Evolutionary conservation across 176 grass and related monocot species (phyloP), one percentile per base, ranked within the genome.

Genomic region (Triticum turgidum): DNA sequence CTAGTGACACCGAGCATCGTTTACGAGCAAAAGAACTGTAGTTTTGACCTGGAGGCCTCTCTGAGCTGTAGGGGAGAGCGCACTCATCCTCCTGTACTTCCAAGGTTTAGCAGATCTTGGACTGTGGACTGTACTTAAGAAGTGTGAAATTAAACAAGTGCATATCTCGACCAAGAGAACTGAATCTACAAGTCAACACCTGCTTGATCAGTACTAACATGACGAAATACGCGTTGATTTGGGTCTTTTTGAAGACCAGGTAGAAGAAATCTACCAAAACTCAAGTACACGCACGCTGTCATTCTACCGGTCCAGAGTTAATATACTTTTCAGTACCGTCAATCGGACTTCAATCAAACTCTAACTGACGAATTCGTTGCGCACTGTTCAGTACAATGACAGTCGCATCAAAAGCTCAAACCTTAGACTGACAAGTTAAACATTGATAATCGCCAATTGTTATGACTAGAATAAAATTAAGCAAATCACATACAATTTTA

Each of bases 101-200:
- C 7, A 78, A 24, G 79, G 65, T 86, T 80, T 80, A 76, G 64
- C 81, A 85, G 70, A 91, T 64, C 51, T 7, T 32, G 2, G 5
- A 24, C 10, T 51, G 75, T 39, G 2, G 5, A 24, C 10, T 62
- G 76, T 61, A 80, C 85, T 83, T 62, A 78, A 81, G 8, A 70
- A 76, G 51, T 56, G 79, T 56, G 54, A 42, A 82, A 78, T 71
- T 66, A 83, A 44, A 27, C 12, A 13, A 58, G 49, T 67, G 37
- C 29, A 34, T 42, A 33, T 71, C 69, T 81, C 81, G 39, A 81
- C 38, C 22, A 77, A 69, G 52, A 70, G 89, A 76, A 77, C 15
- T 27, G 61, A 76, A 88, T 80, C 68, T 68, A 61, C 38, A 68
- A 27, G 68, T 91, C 81, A 81, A 87, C 69, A 70, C 38, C 47